Percentiles rank a stretch among this genome's conserved stretches.
These are phyloP conservation scores for Globisporangium iwayamae DNA, from an alignment of 352 stramenopile species.

Conservation along the genomic window DNA sequence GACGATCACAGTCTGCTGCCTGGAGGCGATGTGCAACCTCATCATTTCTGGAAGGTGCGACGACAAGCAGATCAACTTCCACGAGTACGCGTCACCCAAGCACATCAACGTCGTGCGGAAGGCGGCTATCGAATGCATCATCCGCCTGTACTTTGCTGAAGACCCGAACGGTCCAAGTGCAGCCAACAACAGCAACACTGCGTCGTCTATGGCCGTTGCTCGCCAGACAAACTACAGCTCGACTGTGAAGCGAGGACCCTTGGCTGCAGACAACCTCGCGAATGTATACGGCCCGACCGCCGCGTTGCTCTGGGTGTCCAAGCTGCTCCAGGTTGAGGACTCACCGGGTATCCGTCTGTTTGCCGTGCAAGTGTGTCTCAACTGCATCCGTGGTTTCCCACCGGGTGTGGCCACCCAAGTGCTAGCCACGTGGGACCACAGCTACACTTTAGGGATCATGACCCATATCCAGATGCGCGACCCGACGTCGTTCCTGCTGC, in stretches of 20 bases:
- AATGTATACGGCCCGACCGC: constrained; percentile 67
- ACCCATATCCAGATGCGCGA: constrained; percentile 78
- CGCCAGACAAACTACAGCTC: constrained; percentile 2
- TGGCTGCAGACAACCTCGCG: constrained; percentile 27
- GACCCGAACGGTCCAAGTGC: constrained; percentile 34
- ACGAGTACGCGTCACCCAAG: constrained; percentile 68
- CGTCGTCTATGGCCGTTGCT: constrained; percentile 10
- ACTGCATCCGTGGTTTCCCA: constrained; percentile 78
- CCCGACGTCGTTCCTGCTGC: constrained; percentile 65
- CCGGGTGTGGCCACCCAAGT: constrained; percentile 67
- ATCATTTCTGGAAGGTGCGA: constrained; percentile 63
- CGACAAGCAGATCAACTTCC: constrained; percentile 66
- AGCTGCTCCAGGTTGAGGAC: constrained; percentile 57
- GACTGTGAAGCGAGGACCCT: constrained; percentile 12
- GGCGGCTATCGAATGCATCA: constrained; percentile 79
- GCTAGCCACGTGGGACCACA: constrained; percentile 78
- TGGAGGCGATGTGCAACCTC: constrained; percentile 80
- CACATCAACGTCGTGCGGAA: constrained; percentile 75
- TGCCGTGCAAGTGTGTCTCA: constrained; percentile 72
- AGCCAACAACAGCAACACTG: constrained; percentile 14
- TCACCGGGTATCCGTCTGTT: constrained; percentile 76
- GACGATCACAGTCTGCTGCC: constrained; percentile 76
- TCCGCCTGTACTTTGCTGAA: constrained; percentile 82
- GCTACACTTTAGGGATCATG: constrained; percentile 73
- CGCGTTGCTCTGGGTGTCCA: constrained; percentile 64